A percentile compares a stretch with the other conserved stretches of the same genome.
Conservation (phyloP, 2,329 filamentous ascomycete genomes). For the Gaeumannomyces tritici region DNA sequence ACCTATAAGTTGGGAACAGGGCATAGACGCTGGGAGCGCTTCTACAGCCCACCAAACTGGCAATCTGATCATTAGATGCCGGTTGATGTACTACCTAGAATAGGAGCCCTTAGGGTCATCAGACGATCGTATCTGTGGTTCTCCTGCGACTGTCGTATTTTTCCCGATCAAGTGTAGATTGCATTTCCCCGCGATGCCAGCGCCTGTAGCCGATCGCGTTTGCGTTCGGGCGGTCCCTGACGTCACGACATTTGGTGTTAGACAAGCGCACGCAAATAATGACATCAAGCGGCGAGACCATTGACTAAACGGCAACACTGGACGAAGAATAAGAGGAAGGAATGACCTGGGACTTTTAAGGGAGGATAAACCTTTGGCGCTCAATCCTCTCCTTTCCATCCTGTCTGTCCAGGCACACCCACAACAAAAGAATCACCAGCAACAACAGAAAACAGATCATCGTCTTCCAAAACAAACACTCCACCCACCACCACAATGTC, state of each 20-base stretch:
- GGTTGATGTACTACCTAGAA: no score
- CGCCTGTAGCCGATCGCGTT: background rate
- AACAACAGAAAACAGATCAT: background rate
- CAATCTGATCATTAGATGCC: no score
- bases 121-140: no score
- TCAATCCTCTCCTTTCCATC: no score
- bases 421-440: no score
- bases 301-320: background rate
- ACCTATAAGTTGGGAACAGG: no score
- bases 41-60: no score
- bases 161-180: background rate
- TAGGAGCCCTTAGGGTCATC: no score
- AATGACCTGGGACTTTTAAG: background rate
- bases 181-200: background rate
- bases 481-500: constrained; percentile 4
- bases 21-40: no score
- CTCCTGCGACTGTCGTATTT: background rate
- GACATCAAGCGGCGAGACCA: background rate
- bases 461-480: background rate
- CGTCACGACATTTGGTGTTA: background rate
- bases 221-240: background rate
- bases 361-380: background rate
- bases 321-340: background rate
- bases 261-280: background rate
- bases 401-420: no score